Base-by-base conservation (phyloP, 805 yeast genomes). In the Kregervanrija fluxuum region DNA sequence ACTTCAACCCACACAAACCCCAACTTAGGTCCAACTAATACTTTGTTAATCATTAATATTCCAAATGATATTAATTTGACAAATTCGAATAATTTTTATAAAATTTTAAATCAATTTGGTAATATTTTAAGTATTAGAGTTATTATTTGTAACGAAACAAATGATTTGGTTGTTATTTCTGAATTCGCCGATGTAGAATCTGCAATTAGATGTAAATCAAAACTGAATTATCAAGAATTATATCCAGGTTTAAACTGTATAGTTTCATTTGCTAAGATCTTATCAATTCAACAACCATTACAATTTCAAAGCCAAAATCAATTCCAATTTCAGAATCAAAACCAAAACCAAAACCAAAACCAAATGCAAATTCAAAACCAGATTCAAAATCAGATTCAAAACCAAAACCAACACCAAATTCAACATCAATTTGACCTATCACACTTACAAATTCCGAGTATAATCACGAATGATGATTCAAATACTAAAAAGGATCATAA, bases 211-310 rank as follows among this genome's bases (percentile, higher is more conserved):
- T 88, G 96, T 42, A 80, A 82, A 57, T 84, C 86, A 12, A 77
- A 73, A 41, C 74, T 90, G 57, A 87, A 85, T 56, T 95, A 89
- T 50, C 80, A 82, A 51, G 96, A 91, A 56, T 70, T 91, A 35
- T 75, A 80, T 48, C 86, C 91, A 2, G 95, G 95, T 3, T 71
- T 77, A 22, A 78, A 83, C 13, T 78, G 93, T 59, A 69, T 78
- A 35, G 86, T 88, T 34, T 86, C 90, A 0, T 93, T 88, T 71
- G 97, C 96, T 3, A 85, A 83, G 56, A 75, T 88, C 31, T 46
- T 63, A 30, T 35, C 28, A 43, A 40, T 35, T 16, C 30, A n/a
- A 30, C 30, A 30, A 34, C 15, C 28, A 35, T 12, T 30, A 34
- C 4, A 30, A 40, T 28, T 17, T 11, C 43, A 28, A 12, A 32